These are phyloP conservation scores for Vigna mungo DNA, from an alignment of 306 rosid genomes.

Conservation along the genomic window DNA sequence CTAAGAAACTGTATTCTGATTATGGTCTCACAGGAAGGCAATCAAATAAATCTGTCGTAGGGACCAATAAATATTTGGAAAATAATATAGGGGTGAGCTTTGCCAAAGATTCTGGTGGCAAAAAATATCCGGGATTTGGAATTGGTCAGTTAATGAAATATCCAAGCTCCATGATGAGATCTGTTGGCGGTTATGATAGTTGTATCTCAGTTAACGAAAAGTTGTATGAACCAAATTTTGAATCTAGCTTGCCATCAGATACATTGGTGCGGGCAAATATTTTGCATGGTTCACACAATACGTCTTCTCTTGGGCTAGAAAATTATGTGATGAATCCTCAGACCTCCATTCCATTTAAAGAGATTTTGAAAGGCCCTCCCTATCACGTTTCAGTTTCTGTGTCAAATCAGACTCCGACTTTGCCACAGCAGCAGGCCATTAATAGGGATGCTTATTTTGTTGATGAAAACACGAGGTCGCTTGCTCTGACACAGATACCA, in stretches of 20 bases:
- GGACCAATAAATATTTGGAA: constrained; percentile 43
- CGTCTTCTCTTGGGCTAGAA: constrained; percentile 47
- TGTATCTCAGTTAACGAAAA: constrained; percentile 44
- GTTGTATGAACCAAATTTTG: constrained; percentile 37
- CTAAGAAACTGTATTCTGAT: constrained; percentile 46
- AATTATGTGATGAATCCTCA: constrained; percentile 45
- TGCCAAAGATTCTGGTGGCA: constrained; percentile 38
- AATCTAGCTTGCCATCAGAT: constrained; percentile 43
- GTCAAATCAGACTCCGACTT: constrained; percentile 45
- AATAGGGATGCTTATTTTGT: constrained; percentile 46
- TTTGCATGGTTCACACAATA: constrained; percentile 39
- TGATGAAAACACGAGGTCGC: constrained; percentile 62
- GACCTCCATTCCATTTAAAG: constrained; percentile 44
- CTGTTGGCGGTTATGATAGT: constrained; percentile 43
- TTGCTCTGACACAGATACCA: constrained; percentile 51
- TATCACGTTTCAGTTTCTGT: constrained; percentile 49
- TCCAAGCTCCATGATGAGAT: constrained; percentile 40
- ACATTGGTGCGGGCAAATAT: constrained; percentile 38
- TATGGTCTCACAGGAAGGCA: constrained; percentile 52
- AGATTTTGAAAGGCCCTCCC: constrained; percentile 50
- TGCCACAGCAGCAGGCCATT: constrained; percentile 41
- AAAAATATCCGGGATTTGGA: constrained; percentile 48
- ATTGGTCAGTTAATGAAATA: constrained; percentile 41
- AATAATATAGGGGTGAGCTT: constrained; percentile 49
- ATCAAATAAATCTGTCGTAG: constrained; percentile 35